phyloP scores from a whole-genome alignment of 306 rosid genomes.

The Malus fusca region DNA sequence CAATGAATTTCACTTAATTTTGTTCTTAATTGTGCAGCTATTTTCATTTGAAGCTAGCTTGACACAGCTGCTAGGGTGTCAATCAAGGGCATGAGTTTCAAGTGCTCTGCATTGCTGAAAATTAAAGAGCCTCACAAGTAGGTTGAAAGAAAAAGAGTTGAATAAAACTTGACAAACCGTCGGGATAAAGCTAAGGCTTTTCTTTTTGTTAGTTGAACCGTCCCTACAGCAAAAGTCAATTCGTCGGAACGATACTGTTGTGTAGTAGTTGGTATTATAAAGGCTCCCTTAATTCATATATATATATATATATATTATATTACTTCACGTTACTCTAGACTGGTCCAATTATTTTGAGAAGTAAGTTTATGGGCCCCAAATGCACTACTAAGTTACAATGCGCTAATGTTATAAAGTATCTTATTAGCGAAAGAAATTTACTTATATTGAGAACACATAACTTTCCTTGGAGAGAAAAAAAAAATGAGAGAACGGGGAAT shows the following conservation, averaged over 20 bases:
- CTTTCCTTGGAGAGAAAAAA: too few species aligned
- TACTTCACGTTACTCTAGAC: not conserved
- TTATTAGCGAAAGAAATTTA: not conserved
- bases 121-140: conserved; percentile 38
- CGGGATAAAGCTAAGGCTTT: not conserved
- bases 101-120: not conserved
- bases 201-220: conserved; percentile 35
- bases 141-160: conserved; percentile 20
- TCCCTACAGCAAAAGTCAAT: conserved; percentile 42
- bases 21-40: not conserved
- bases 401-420: too few species aligned
- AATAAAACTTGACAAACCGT: conserved; percentile 1
- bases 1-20: too few species aligned
- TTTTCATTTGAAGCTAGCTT: not conserved
- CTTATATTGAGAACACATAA: not conserved
- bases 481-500: not conserved
- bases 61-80: not conserved
- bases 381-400: not conserved
- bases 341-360: not conserved
- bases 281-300: conserved; percentile 1
- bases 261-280: conserved; percentile 48
- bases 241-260: conserved; percentile 29
- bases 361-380: not conserved
- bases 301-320: too few species aligned
- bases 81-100: not conserved